Conservation (phyloP, 2,329 filamentous ascomycete species). For the Aspergillus tamarii region DNA sequence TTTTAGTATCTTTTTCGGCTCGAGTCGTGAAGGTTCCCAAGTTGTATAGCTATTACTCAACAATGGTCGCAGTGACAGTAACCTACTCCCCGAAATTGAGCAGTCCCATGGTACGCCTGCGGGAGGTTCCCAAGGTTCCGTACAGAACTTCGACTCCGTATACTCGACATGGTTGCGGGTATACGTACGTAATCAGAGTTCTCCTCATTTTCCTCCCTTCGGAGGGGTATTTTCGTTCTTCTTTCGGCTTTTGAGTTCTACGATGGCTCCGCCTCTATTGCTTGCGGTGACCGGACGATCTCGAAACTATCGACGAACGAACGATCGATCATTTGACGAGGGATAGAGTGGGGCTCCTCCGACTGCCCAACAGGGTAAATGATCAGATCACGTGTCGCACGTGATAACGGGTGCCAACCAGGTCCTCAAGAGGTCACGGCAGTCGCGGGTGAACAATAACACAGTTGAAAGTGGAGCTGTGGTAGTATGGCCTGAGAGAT, state of each 20-base stretch:
- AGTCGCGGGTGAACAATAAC: neutral
- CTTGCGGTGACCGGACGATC: slow-evolving; percentile 3
- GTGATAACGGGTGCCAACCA: neutral
- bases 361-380: neutral
- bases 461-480: neutral
- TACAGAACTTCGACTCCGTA: neutral
- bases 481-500: neutral
- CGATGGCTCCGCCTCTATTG: slow-evolving; percentile 4
- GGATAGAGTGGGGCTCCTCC: neutral
- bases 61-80: neutral
- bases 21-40: neutral
- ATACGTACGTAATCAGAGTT: neutral
- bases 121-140: slow-evolving; percentile 1
- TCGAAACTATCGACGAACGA: slow-evolving; percentile 4
- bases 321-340: slow-evolving; percentile 5
- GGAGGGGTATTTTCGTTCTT: neutral
- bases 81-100: neutral
- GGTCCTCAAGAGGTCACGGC: slow-evolving; percentile 1
- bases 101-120: neutral
- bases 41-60: neutral
- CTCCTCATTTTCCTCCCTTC: neutral
- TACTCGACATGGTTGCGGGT: too few species aligned
- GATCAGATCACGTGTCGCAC: neutral
- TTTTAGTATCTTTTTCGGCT: neutral
- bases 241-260: neutral